A percentile compares a stretch with the other conserved stretches of the same genome.
Evolutionary conservation across 306 rosid species (phyloP).

Genomic region (Vachellia collinsii): DNA sequence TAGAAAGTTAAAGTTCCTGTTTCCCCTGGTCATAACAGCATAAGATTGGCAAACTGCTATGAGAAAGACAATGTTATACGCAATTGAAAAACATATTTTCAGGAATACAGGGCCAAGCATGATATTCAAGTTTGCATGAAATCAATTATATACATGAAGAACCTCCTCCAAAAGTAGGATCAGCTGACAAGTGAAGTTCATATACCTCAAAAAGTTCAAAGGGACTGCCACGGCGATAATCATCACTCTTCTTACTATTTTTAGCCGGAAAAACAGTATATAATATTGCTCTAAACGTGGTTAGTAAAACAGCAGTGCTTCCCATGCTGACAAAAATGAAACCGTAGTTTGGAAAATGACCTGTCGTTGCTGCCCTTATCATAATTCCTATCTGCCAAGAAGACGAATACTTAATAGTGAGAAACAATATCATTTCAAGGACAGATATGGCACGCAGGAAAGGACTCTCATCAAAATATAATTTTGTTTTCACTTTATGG

Average conservation of each 20-base stretch:
- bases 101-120: constrained; percentile 5
- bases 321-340: constrained; percentile 76
- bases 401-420: constrained; percentile 3
- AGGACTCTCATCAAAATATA: background rate
- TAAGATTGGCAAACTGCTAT: background rate
- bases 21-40: background rate
- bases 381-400: constrained; percentile 72
- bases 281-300: constrained; percentile 71
- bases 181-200: constrained; percentile 17
- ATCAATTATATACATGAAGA: background rate
- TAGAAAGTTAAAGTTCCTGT: background rate
- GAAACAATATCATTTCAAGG: constrained; percentile 4
- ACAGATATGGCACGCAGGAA: constrained; percentile 1
- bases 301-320: constrained; percentile 86
- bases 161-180: constrained; percentile 2
- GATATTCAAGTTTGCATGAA: background rate
- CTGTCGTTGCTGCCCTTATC: constrained; percentile 61
- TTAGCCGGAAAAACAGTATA: constrained; percentile 59
- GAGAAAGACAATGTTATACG: background rate
- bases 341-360: constrained; percentile 65
- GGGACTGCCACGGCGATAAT: constrained; percentile 84
- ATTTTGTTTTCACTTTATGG: background rate
- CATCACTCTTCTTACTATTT: constrained; percentile 69
- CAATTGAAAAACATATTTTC: constrained; percentile 18
- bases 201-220: constrained; percentile 94